Base-by-base conservation (phyloP, 495 filamentous ascomycete genomes). In the Parathielavia hyrcaniae region DNA sequence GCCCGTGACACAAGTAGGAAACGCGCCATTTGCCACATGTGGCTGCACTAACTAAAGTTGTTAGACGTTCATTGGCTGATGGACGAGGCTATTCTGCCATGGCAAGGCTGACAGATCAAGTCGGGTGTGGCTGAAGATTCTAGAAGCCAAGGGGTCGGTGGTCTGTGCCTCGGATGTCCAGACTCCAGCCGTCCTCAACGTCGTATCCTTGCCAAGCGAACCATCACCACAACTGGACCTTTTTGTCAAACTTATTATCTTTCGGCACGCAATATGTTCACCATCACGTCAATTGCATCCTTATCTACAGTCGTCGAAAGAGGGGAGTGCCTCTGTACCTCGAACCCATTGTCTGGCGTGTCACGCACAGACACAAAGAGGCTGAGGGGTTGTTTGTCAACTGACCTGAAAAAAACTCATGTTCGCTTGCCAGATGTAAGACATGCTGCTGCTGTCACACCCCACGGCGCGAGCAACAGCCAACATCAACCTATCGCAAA, bases 71-170 rank as follows among this genome's bases (percentile, higher is more conserved):
- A 53, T 55, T 53, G 50, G 39, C 32, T 26, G 40, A 39, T 13
- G 7, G 38, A 30, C 49, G 22, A 52, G 20, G 36, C 36, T 1
- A 34, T 5, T 26, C 3, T 36, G 49, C 35, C 49, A 51, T 45
- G 41, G 26, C 26, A 50, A 58, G 62, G 62, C 54, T 58, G 59
- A 55, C 34, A 20, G 12, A 16, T 1, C 20, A 26, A 32, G 1
- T 1, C 20, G 17, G 20, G 1, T 62, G 63, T 62, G 63, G 60
- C 63, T 65, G 56, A 58, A 64, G 56, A 47, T 53, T 59, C 62
- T 32, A 47, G 60, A 64, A 64, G 26, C 26, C 26, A 30, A 30
- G 26, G 6, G 26, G 26, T 30, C 26, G 26, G 26, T 30, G 26
- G 26, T 30, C 26, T 30, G 26, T 30, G 26, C 26, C 6, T 30